Base-by-base conservation (phyloP, 78 protist species). In the Dictyostelium firmibasis region DNA sequence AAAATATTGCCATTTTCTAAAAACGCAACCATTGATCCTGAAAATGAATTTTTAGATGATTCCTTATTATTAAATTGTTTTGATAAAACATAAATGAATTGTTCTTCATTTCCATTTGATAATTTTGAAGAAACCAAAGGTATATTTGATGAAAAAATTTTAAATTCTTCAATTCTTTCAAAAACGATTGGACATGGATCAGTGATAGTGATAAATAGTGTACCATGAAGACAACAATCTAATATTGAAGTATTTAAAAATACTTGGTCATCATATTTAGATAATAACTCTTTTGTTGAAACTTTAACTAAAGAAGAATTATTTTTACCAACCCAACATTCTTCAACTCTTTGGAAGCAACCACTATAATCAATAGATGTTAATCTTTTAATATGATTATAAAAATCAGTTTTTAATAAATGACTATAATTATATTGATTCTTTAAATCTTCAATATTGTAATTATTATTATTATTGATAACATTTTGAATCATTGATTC, bases 291-390 rank as follows among this genome's bases (percentile, higher is more conserved):
- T 25, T 79, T 14, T 20, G 57, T 43, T 13, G 69, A 18, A 27
- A 79, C 25, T 36, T 79, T 76, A 36, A 36, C 14, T 18, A 79
- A 29, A n/a, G 84, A 10, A 9, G 62, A 14, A 50, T 25, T 35
- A 47, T 79, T 13, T 5, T n/a, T 8, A 4, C 84, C 69, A 27
- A 47, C 8, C 25, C 57, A 41, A 13, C 38, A 47, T 13, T 79
- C 31, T 29, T 79, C 69, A n/a, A 79, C 84, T 50, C 84, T 79
- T 79, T 43, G 72, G 31, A 79, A 79, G 25, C 33, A 38, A 14
- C 33, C 33, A 23, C 14, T 10, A 76, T 76, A 76, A 13, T 10
- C 4, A 13, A 76, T 16, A 7, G 27, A 25, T 11, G 78, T 33
- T 14, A 20, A 0, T 38, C n/a, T 10, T 41, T 25, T 38, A 41